These are phyloP conservation scores for Trametes pubescens DNA, from an alignment of 1,284 basidiomycete genomes.

Conservation along the genomic window DNA sequence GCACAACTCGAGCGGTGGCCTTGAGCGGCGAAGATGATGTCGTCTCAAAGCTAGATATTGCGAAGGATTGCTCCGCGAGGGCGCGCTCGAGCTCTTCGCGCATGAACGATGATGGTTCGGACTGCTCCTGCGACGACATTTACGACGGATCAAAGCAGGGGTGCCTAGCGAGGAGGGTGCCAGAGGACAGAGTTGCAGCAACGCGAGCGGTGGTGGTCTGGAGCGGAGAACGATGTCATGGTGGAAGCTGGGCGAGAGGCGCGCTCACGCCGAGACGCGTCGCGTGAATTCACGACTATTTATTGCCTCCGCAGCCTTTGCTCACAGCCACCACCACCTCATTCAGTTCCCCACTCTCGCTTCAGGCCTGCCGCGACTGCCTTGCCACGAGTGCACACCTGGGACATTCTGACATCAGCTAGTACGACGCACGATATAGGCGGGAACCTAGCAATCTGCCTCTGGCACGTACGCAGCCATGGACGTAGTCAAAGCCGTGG, in stretches of 20 bases:
- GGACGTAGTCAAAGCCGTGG: slow-evolving; percentile 96
- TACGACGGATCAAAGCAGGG: background rate
- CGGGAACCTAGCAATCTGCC: background rate
- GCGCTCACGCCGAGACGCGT: slow-evolving; percentile 25
- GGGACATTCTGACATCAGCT: background rate
- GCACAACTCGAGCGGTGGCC: slow-evolving; percentile 59
- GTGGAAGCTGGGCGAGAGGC: slow-evolving; percentile 17
- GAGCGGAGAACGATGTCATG: slow-evolving; percentile 17
- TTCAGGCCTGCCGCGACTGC: background rate
- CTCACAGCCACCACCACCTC: slow-evolving; percentile 14
- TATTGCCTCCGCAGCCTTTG: slow-evolving; percentile 13
- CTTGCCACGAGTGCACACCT: too few species aligned
- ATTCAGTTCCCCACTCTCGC: background rate
- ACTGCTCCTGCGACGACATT: slow-evolving; percentile 14
- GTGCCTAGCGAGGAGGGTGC: background rate
- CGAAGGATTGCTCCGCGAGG: slow-evolving; percentile 66
- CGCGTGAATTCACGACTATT: slow-evolving; percentile 10
- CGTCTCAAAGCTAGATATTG: slow-evolving; percentile 58
- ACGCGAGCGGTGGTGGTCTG: slow-evolving; percentile 7
- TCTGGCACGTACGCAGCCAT: slow-evolving; percentile 52
- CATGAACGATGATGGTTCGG: slow-evolving; percentile 50
- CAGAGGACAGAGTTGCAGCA: background rate
- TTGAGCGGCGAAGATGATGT: slow-evolving; percentile 48
- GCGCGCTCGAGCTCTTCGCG: slow-evolving; percentile 60
- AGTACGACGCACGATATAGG: background rate